Percentiles rank a stretch among this genome's conserved stretches.
Conservation (phyloP, 345 rosid genomes). For the Mercurialis annua region DNA sequence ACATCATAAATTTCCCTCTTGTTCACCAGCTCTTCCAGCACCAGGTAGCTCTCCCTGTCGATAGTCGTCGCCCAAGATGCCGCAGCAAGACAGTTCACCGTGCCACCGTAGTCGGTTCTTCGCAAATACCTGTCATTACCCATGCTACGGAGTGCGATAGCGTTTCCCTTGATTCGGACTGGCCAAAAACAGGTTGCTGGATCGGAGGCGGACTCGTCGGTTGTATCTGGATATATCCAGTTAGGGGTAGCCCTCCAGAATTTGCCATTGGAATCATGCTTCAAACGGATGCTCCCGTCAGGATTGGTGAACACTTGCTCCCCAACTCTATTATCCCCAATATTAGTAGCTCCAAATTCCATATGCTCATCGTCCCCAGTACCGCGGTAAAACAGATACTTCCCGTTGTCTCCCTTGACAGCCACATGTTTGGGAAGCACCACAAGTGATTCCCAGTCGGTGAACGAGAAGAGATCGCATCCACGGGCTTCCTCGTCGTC, state of each 20-base stretch:
- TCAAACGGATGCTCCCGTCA: not conserved
- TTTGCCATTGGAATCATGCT: not conserved
- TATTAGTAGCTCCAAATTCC: not conserved
- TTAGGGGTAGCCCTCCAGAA: not conserved
- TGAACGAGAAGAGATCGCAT: not conserved
- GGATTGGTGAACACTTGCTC: not conserved
- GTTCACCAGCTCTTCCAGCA: not conserved
- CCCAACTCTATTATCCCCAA: not conserved
- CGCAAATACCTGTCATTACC: not conserved
- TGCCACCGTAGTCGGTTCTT: not conserved
- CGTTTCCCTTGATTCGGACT: not conserved
- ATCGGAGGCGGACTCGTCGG: not conserved
- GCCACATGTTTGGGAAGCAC: not conserved
- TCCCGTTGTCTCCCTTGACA: conserved; percentile 6
- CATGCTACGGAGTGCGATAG: not conserved
- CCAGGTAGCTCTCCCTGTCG: not conserved
- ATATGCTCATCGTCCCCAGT: not conserved
- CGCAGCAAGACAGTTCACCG: not conserved
- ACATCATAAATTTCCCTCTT: not conserved
- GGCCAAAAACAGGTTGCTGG: not conserved
- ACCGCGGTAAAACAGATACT: not conserved
- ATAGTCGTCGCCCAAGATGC: not conserved
- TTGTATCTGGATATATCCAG: not conserved
- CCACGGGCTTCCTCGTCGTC: not conserved
- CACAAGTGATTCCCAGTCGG: conserved; percentile 2